Percentiles rank a stretch among this genome's conserved stretches.
phyloP scores from a whole-genome alignment of 2,329 filamentous ascomycete genomes.

The Alternaria novae-zelandiae region DNA sequence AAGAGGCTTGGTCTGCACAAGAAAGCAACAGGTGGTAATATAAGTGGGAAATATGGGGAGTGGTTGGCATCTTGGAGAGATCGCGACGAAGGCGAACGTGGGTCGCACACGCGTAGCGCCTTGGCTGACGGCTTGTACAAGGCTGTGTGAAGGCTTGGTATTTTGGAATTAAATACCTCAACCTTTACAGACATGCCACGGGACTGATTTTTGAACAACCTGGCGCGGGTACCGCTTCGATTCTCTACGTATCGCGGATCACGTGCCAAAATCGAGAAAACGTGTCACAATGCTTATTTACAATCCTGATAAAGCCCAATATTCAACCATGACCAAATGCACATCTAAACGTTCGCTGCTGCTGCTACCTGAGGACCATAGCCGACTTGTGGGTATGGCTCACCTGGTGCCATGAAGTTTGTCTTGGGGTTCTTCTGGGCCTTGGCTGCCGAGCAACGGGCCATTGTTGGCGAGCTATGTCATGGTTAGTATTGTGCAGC shows the following conservation, averaged over 20 bases:
- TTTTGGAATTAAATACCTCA: conserved; percentile 8
- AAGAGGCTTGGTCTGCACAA: neutral
- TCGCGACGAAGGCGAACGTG: conserved; percentile 4
- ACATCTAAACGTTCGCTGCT: conserved; percentile 32
- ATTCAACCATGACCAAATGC: conserved; percentile 18
- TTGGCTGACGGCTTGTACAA: conserved; percentile 17
- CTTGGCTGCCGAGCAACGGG: conserved; percentile 93
- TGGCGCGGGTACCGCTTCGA: conserved; percentile 21
- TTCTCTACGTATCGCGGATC: conserved; percentile 24
- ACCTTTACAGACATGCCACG: neutral
- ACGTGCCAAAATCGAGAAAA: conserved; percentile 30
- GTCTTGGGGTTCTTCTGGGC: conserved; percentile 61
- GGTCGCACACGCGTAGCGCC: conserved; percentile 11
- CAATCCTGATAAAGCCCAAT: conserved; percentile 33
- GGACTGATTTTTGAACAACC: conserved; percentile 15
- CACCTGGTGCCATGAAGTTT: conserved; percentile 60
- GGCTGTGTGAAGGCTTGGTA: conserved; percentile 4
- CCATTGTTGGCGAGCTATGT: conserved; percentile 92
- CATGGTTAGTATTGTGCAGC: conserved; percentile 14
- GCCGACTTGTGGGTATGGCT: conserved; percentile 49
- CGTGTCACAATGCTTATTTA: conserved; percentile 37
- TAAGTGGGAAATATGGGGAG: neutral
- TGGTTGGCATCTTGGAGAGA: neutral
- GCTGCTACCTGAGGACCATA: conserved; percentile 47
- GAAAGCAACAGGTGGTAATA: neutral